phyloP scores from a whole-genome alignment of 495 filamentous ascomycete species.

The Entonaema liquescens region DNA sequence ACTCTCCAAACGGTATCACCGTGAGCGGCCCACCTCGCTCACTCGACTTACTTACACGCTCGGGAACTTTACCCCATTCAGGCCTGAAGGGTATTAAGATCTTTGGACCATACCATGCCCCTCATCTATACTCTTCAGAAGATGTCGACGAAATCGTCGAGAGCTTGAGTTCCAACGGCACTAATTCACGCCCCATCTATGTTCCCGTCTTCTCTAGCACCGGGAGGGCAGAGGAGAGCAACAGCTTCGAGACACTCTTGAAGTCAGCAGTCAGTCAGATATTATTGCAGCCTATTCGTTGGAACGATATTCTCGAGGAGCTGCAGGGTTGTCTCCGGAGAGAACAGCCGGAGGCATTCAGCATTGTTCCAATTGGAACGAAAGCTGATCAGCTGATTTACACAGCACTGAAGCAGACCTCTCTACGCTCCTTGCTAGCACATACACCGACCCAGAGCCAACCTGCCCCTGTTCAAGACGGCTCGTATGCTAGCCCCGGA shows the following conservation, averaged over 20 bases:
- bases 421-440: neutral
- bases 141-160: slow-evolving; percentile 30
- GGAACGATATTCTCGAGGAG: slow-evolving; percentile 12
- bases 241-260: slow-evolving; percentile 1
- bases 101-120: slow-evolving; percentile 44
- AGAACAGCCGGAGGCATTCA: neutral
- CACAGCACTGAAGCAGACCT: slow-evolving; percentile 9
- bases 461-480: neutral
- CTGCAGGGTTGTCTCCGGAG: slow-evolving; percentile 4
- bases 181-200: neutral
- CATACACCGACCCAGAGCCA: neutral
- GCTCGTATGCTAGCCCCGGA: neutral
- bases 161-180: neutral
- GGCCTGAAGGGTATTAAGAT: slow-evolving; percentile 22
- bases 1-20: slow-evolving; percentile 34
- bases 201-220: slow-evolving; percentile 6
- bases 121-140: slow-evolving; percentile 40
- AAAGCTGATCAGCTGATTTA: slow-evolving; percentile 24
- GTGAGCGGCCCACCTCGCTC: slow-evolving; percentile 41
- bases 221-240: neutral
- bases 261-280: slow-evolving; percentile 14
- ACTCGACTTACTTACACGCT: slow-evolving; percentile 17
- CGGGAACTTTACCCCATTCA: neutral
- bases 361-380: slow-evolving; percentile 18
- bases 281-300: slow-evolving; percentile 21